Evolutionary conservation across 495 filamentous ascomycete genomes (phyloP), one percentile per base, ranked within the genome.

Genomic region (Podospora didyma): DNA sequence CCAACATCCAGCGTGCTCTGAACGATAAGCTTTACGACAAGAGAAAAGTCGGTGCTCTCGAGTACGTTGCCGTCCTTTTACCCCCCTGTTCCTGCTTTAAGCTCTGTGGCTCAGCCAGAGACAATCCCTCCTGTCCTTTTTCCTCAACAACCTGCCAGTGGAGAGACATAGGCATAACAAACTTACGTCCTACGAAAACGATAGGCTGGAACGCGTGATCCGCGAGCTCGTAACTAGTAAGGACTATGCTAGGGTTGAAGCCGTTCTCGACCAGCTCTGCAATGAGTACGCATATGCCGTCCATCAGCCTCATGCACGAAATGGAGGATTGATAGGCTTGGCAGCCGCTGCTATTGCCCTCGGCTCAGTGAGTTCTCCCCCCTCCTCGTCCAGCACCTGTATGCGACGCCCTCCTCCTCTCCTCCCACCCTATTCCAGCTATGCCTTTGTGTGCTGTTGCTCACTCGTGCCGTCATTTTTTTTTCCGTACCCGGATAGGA

Each of bases 1-100:
- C 82, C 62, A 86, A 84, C 69, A 85, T 96, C 67, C 90, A 96
- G 73, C 88, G 93, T 61, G 79, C 90, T 62, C 83, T 99, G 69
- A 96, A 92, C 68, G 95, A 99, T 73, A 97, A 96, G 83, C 86
- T 97, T 59, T 99, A 99, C 67, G 95, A 99, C 59, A 94, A 92
- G 76, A 84, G 95, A 67, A 97, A 97, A 72, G 86, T 90, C 63
- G 95, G 95, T 44, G 95, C 95, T 61, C 82, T 99, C 34, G 95
- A 99, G 95, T 97, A 86, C 65, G 91, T 77, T 51, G 2, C 45
- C 22, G 19, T 45, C 41, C 54, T 24, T 46, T 7, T 31, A 37
- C 0, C 24, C 41, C 3, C 19, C 50, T 31, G 19, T 16, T 51
- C 16, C 17, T 16, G 3, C 45, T 35, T 35, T 9, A 2, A 14